Evolutionary conservation across 2,329 filamentous ascomycete genomes (phyloP).

Genomic region (Calycina marina): DNA sequence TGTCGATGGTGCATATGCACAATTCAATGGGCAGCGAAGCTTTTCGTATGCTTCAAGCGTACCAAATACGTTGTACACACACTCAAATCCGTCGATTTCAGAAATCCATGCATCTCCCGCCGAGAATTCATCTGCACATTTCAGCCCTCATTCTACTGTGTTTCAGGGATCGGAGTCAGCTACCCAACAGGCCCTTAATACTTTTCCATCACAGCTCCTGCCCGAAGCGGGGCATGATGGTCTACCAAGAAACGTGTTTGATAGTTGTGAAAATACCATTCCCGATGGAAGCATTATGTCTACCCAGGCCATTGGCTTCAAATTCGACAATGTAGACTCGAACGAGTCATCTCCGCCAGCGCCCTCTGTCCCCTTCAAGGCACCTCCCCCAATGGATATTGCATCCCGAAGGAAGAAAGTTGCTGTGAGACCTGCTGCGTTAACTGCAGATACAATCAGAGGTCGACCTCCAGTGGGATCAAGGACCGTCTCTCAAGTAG

Average conservation of each 20-base stretch:
- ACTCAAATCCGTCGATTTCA: slow-evolving; percentile 7
- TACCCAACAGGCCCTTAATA: slow-evolving; percentile 7
- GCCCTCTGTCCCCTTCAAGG: slow-evolving; percentile 17
- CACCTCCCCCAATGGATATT: slow-evolving; percentile 19
- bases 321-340: slow-evolving; percentile 12
- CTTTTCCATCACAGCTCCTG: slow-evolving; percentile 16
- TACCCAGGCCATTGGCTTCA: slow-evolving; percentile 9
- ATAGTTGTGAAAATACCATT: slow-evolving; percentile 10
- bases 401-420: slow-evolving; percentile 21
- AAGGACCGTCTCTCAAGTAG: slow-evolving; percentile 20
- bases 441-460: slow-evolving; percentile 15
- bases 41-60: slow-evolving; percentile 11
- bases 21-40: slow-evolving; percentile 8
- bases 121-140: slow-evolving; percentile 12
- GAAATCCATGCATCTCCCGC: slow-evolving; percentile 8
- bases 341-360: slow-evolving; percentile 13
- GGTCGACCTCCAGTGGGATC: slow-evolving; percentile 17
- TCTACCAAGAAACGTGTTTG: slow-evolving; percentile 5
- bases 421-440: slow-evolving; percentile 18
- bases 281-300: slow-evolving; percentile 11
- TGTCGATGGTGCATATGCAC: slow-evolving; percentile 2
- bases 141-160: slow-evolving; percentile 8
- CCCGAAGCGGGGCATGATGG: slow-evolving; percentile 6
- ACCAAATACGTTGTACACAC: slow-evolving; percentile 9
- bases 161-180: slow-evolving; percentile 5